Conservation (phyloP, 2,329 filamentous ascomycete genomes). For the Cladorrhinum sp. region DNA sequence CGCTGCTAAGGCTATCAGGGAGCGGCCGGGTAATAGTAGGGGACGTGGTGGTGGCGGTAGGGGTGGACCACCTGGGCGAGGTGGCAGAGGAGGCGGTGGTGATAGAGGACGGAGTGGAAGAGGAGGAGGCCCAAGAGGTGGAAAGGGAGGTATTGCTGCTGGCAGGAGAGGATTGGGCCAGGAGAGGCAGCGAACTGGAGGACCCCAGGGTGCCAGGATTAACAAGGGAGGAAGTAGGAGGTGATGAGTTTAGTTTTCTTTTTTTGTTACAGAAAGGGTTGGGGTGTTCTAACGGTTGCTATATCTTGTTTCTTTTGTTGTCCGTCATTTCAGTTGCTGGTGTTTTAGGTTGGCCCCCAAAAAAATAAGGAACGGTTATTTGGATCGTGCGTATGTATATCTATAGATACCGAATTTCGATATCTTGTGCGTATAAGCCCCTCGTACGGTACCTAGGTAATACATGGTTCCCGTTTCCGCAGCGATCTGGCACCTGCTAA, state of each 20-base stretch:
- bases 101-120: conserved; percentile 11
- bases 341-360: conserved; percentile 6
- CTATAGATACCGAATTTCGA: too few species aligned
- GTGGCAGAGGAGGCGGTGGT: conserved; percentile 32
- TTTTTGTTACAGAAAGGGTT: background rate
- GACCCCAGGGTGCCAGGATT: conserved; percentile 27
- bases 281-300: background rate
- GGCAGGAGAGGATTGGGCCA: conserved; percentile 35
- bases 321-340: background rate
- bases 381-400: background rate
- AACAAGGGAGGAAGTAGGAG: conserved; percentile 27
- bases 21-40: conserved; percentile 26
- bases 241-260: background rate
- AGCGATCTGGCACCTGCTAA: too few species aligned
- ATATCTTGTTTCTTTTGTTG: background rate
- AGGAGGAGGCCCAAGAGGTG: conserved; percentile 19
- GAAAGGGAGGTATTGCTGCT: conserved; percentile 30
- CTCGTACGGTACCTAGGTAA: too few species aligned
- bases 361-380: background rate
- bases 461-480: too few species aligned
- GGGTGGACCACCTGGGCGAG: conserved; percentile 34
- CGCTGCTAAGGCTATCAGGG: conserved; percentile 49
- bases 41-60: conserved; percentile 35
- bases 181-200: conserved; percentile 28
- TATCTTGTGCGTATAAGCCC: too few species aligned